A percentile compares a stretch with the other conserved stretches of the same genome.
phyloP scores from a whole-genome alignment of 495 filamentous ascomycete genomes.

The Trichoderma parareesei region DNA sequence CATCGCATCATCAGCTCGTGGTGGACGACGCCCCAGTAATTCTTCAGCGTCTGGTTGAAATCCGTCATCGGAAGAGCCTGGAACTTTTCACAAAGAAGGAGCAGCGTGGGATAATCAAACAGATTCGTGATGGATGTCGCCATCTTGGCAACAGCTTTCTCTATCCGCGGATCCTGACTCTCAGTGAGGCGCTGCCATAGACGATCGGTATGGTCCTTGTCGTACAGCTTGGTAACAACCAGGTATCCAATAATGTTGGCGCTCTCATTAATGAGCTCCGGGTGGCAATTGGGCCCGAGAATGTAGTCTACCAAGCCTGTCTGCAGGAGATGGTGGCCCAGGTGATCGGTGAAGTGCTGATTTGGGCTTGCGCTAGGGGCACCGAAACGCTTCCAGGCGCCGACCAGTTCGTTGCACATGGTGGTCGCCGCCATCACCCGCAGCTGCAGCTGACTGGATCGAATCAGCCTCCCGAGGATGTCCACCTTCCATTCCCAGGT shows the following conservation, averaged over 20 bases:
- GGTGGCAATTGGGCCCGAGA: slow-evolving; percentile 84
- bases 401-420: slow-evolving; percentile 66
- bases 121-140: slow-evolving; percentile 56
- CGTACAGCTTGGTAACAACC: slow-evolving; percentile 70
- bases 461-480: slow-evolving; percentile 60
- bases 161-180: slow-evolving; percentile 77
- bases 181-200: slow-evolving; percentile 80
- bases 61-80: slow-evolving; percentile 55
- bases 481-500: slow-evolving; percentile 61
- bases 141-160: slow-evolving; percentile 72
- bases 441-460: slow-evolving; percentile 82
- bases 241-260: slow-evolving; percentile 83
- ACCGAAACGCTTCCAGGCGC: slow-evolving; percentile 42
- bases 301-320: slow-evolving; percentile 74
- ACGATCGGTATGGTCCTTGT: slow-evolving; percentile 60
- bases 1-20: slow-evolving; percentile 5
- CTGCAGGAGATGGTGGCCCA: slow-evolving; percentile 55
- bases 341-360: slow-evolving; percentile 50
- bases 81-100: slow-evolving; percentile 71
- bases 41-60: slow-evolving; percentile 44
- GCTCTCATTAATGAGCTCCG: slow-evolving; percentile 74
- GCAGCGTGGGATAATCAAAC: slow-evolving; percentile 44
- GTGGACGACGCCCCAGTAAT: slow-evolving; percentile 38
- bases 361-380: slow-evolving; percentile 34
- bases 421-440: slow-evolving; percentile 62